Evolutionary conservation across 371 early-diverging fungal species (phyloP).

Genomic region (Rhizomucor miehei): DNA sequence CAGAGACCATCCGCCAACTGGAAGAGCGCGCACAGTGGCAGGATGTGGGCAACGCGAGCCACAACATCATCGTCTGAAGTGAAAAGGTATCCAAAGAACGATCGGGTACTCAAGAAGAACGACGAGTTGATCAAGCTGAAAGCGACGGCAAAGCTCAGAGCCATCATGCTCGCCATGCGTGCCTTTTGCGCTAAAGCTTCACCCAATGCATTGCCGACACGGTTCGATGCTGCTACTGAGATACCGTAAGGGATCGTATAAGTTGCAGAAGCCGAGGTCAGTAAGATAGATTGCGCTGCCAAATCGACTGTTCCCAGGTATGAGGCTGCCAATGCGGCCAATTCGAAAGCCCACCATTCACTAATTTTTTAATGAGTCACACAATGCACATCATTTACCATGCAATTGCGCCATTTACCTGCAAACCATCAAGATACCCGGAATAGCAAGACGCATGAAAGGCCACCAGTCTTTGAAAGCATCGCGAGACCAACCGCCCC

Average conservation of each 20-base stretch:
- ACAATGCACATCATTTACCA: not conserved
- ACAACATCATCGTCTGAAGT: constrained; percentile 70
- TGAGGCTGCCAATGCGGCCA: constrained; percentile 55
- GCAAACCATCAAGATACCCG: constrained; percentile 70
- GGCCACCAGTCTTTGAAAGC: constrained; percentile 62
- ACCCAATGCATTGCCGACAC: constrained; percentile 81
- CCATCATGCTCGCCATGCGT: constrained; percentile 33
- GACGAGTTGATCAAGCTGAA: constrained; percentile 36
- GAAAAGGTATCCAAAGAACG: constrained; percentile 62
- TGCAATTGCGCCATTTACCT: constrained; percentile 6
- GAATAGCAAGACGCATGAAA: constrained; percentile 70
- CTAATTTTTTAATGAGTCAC: constrained; percentile 21
- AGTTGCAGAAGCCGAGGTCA: constrained; percentile 68
- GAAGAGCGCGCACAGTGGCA: constrained; percentile 79
- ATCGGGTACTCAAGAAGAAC: constrained; percentile 40
- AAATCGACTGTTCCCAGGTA: constrained; percentile 74
- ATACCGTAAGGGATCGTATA: constrained; percentile 75
- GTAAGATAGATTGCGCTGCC: constrained; percentile 83
- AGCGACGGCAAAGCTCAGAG: constrained; percentile 44
- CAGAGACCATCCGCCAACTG: constrained; percentile 76
- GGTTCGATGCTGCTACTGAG: constrained; percentile 71
- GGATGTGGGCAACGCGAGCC: constrained; percentile 59
- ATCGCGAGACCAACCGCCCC: constrained; percentile 85
- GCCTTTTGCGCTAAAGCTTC: constrained; percentile 44
- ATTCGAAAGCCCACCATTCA: constrained; percentile 68